Base-by-base conservation (phyloP, 148 eudicot species). In the Silene uniflora region DNA sequence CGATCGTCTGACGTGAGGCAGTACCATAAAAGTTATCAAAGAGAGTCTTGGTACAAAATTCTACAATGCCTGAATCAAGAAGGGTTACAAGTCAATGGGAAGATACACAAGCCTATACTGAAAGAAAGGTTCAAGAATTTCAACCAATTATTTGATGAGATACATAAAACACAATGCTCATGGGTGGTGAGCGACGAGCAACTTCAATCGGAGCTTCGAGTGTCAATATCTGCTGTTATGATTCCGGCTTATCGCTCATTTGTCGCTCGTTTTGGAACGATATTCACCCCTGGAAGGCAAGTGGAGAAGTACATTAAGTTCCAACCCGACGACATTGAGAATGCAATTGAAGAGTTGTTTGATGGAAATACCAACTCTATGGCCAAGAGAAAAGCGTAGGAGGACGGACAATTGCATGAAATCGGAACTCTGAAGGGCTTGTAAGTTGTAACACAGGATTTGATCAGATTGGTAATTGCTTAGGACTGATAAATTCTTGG, bases 111-210 rank as follows among this genome's bases (percentile, higher is more conserved):
- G 82, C 97, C 92, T 1, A 82, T 84, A 1, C n/a, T 93, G 18
- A 93, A 93, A 73, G 98, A 93, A 80, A 79, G 87, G 79, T 93
- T 93, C 88, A 93, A 93, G 84, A 86, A 78, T 21, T 93, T 93
- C 78, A 93, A 93, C 21, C 83, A 87, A 0, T 64, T 82, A 81
- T 93, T 93, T 21, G 98, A 93, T 25, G 98, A 93, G 74, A 89
- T 93, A 74, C 92, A 87, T 64, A 87, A 72, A 81, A 82, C 90
- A 12, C 98, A 91, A 61, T 86, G 88, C 73, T 67, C 75, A 0
- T 91, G 98, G 98, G 87, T 91, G 75, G 90, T 93, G 18, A 86
- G 91, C n/a, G 98, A 93, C 63, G 97, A 91, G 71, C 98, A 93
- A 76, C 86, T 91, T 16, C 97, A 90, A 67, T 93, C 98, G 27